Evolutionary conservation across 306 rosid species (phyloP).

Genomic region (Cicer cuneatum): DNA sequence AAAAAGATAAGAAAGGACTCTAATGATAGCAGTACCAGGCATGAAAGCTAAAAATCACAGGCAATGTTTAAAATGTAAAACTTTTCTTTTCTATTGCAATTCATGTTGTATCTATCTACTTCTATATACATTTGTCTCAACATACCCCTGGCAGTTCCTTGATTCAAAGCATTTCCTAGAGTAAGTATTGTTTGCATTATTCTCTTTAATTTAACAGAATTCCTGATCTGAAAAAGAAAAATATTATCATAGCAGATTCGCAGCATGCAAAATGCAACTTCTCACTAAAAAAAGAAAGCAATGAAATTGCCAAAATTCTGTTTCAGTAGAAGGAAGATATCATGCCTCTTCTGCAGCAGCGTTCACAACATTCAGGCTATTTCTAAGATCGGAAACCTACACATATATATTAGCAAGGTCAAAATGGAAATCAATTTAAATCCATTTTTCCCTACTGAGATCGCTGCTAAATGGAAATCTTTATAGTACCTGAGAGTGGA

Average conservation of each 20-base stretch:
- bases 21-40: slow-evolving; percentile 16
- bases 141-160: slow-evolving; percentile 95
- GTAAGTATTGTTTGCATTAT: slow-evolving; percentile 96
- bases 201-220: slow-evolving; percentile 87
- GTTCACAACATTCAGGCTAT: slow-evolving; percentile 70
- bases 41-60: slow-evolving; percentile 10
- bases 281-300: slow-evolving; percentile 3
- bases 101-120: slow-evolving; percentile 37
- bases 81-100: slow-evolving; percentile 15
- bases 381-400: slow-evolving; percentile 85
- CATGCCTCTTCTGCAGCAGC: slow-evolving; percentile 85
- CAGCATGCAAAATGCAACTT: slow-evolving; percentile 39
- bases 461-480: slow-evolving; percentile 22
- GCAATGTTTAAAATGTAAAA: slow-evolving; percentile 8
- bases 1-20: neutral
- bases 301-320: slow-evolving; percentile 33
- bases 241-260: slow-evolving; percentile 35
- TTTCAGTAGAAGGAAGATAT: slow-evolving; percentile 42
- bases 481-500: slow-evolving; percentile 79
- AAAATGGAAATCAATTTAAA: slow-evolving; percentile 37
- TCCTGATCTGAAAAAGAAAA: slow-evolving; percentile 70
- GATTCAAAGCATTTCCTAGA: slow-evolving; percentile 94
- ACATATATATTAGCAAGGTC: slow-evolving; percentile 43
- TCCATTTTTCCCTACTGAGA: slow-evolving; percentile 16
- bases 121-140: slow-evolving; percentile 42